A percentile compares a stretch with the other conserved stretches of the same genome.
Evolutionary conservation across 768 basidiomycete species (phyloP).

Genomic region (Amanita fuliginea): DNA sequence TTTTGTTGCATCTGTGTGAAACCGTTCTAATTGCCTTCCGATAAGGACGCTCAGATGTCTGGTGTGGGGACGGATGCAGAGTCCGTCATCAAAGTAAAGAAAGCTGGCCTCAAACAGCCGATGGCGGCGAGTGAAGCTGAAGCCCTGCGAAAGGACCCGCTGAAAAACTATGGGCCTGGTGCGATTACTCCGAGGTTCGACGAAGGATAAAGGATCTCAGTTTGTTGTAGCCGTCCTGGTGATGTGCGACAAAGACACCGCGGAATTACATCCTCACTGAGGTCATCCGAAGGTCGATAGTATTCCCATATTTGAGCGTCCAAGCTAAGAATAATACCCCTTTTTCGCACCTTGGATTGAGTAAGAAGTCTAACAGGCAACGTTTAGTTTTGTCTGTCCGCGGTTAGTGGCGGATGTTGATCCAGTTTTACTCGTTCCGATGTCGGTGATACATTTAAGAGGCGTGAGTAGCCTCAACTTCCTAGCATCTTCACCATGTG

Average conservation of each 20-base stretch:
- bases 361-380: neutral
- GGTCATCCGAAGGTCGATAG: neutral
- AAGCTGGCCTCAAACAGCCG: conserved; percentile 29
- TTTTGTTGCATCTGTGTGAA: neutral
- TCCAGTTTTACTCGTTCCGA: conserved; percentile 1
- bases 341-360: neutral
- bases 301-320: neutral
- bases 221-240: no score
- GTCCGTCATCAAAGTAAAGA: conserved; percentile 61
- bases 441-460: conserved; percentile 4
- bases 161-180: conserved; percentile 55
- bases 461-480: neutral
- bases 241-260: neutral
- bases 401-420: neutral
- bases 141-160: conserved; percentile 64
- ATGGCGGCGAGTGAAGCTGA: conserved; percentile 56
- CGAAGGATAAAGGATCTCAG: conserved; percentile 3
- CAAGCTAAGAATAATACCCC: neutral
- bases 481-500: conserved; percentile 1
- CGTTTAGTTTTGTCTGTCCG: neutral
- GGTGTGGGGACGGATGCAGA: conserved; percentile 27
- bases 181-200: conserved; percentile 1
- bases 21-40: neutral
- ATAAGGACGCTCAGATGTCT: neutral
- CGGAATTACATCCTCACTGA: conserved; percentile 2